Evolutionary conservation across 2,329 filamentous ascomycete genomes (phyloP).

Genomic region (Tetracladium maxilliforme): DNA sequence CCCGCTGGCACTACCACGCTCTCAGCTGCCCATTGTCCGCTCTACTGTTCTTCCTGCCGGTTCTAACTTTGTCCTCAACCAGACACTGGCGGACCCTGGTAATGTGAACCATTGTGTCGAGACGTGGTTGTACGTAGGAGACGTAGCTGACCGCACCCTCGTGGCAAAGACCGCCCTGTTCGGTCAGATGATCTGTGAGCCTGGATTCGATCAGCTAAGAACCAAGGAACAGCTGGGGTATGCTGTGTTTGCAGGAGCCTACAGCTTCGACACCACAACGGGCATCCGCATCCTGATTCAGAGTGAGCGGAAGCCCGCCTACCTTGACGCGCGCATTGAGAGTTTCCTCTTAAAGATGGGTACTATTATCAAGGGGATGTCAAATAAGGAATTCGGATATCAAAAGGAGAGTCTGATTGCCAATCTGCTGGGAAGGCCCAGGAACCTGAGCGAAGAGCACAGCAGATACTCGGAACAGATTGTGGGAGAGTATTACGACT

Average conservation of each 20-base stretch:
- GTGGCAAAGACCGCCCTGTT: conserved; percentile 70
- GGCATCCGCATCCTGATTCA: conserved; percentile 87
- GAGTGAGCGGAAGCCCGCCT: conserved; percentile 73
- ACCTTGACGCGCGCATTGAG: conserved; percentile 79
- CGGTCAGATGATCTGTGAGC: conserved; percentile 84
- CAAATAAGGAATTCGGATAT: conserved; percentile 69
- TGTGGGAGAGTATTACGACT: conserved; percentile 75
- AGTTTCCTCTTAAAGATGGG: conserved; percentile 60
- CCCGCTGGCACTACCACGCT: conserved; percentile 55
- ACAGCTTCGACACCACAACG: conserved; percentile 58
- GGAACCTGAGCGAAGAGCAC: conserved; percentile 80
- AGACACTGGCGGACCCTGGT: conserved; percentile 66
- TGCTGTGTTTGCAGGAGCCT: conserved; percentile 75
- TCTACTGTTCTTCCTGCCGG: conserved; percentile 66
- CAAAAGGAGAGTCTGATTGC: conserved; percentile 85
- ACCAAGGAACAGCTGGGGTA: conserved; percentile 98
- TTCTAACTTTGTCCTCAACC: conserved; percentile 72
- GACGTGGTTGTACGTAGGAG: conserved; percentile 59
- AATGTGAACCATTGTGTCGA: conserved; percentile 85
- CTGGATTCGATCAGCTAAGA: conserved; percentile 83
- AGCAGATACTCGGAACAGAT: conserved; percentile 76
- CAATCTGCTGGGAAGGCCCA: conserved; percentile 77
- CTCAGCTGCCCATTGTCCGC: conserved; percentile 68
- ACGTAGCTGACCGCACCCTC: conserved; percentile 49
- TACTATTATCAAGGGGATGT: conserved; percentile 58